Evolutionary conservation across 805 yeast species (phyloP).

Genomic region (Ogataea sp.): DNA sequence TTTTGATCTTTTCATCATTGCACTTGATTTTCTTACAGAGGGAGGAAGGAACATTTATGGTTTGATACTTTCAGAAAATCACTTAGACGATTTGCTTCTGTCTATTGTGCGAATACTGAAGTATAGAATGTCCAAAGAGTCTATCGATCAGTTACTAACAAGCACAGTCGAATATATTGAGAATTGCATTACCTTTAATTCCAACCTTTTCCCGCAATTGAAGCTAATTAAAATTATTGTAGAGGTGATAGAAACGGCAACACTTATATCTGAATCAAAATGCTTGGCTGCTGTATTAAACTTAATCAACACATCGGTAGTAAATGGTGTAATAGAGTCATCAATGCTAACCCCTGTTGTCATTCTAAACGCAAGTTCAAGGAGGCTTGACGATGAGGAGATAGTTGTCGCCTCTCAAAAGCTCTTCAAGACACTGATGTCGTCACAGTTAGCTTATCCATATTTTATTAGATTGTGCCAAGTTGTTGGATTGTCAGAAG

Average conservation of each 20-base stretch:
- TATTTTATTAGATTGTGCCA: neutral
- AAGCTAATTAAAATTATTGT: constrained; percentile 6
- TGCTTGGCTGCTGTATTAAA: constrained; percentile 9
- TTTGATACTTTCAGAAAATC: constrained; percentile 11
- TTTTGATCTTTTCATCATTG: constrained; percentile 34
- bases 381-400: constrained; percentile 5
- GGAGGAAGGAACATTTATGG: constrained; percentile 17
- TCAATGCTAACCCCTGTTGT: constrained; percentile 6
- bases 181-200: constrained; percentile 14
- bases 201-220: constrained; percentile 9
- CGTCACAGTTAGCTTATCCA: neutral
- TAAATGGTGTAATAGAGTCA: constrained; percentile 10
- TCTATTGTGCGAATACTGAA: constrained; percentile 2
- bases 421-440: neutral
- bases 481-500: neutral
- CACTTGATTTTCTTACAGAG: constrained; percentile 40
- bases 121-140: neutral
- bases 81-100: constrained; percentile 9
- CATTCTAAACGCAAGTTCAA: constrained; percentile 10
- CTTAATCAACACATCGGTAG: constrained; percentile 8
- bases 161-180: constrained; percentile 2
- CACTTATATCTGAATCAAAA: constrained; percentile 5
- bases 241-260: constrained; percentile 7
- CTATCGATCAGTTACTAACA: neutral
- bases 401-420: constrained; percentile 1